Base-by-base conservation (phyloP, 83 land plant genomes). In the Thuja plicata region DNA sequence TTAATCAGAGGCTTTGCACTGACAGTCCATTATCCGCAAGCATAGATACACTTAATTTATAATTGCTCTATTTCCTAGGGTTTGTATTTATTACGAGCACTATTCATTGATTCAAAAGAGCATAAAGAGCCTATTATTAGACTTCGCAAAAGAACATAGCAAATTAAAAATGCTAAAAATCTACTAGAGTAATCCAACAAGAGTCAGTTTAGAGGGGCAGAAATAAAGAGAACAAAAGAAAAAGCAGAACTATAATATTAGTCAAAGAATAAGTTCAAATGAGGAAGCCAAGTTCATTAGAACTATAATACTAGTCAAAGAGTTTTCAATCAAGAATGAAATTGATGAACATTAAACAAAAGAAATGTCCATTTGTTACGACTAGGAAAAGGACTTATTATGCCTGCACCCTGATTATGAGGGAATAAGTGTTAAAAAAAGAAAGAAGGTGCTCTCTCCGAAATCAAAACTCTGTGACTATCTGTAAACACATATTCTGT, bases 21-120 rank as follows among this genome's bases (percentile, higher is more conserved):
- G 94, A 90, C 99, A 98, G 87, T 96, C 94, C 96, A 97, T 94
- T 89, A 94, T 80, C 99, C 97, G 93, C 19, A 62, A 87, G 55
- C 2, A 54, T 88, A 76, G 34, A 46, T 40, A 41, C 21, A 87
- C 76, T 43, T 70, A 83, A 21, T 12, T 83, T 83, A 83, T n/a
- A 13, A 83, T 45, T 83, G 2, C 0, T 83, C 54, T 32, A 30
- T 46, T 11, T 21, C 16, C 35, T 13, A 4, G 0, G 15, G n/a
- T 15, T 80, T 5, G 11, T 45, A 83, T 83, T 83, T 83, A 48
- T 83, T 0, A 45, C 34, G 57, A n/a, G 55, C 34, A 46, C 8
- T 48, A n/a, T 46, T 48, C 55, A 48, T 27, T n/a, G 50, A n/a
- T 46, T 48, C 55, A 83, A 46, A 48, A 30, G 48, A 83, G 11